phyloP scores from a whole-genome alignment of 768 basidiomycete species.

The Gelatoporia subvermispora region DNA sequence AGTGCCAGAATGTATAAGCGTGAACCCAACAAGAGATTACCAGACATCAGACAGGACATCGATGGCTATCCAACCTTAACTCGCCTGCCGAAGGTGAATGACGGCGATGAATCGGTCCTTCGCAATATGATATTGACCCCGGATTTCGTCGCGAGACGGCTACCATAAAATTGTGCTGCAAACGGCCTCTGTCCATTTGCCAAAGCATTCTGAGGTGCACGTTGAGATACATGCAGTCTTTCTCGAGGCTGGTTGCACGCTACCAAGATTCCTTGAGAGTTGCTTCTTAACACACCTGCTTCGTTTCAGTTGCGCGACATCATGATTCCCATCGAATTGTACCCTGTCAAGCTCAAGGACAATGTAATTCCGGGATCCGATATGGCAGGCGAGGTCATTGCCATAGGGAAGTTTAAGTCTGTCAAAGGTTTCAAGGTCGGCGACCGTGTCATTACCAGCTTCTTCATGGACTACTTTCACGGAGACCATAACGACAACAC shows the following conservation, averaged over 20 bases:
- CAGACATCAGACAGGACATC: too few species aligned
- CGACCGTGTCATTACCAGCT: slow-evolving; percentile 53
- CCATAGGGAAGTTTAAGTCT: slow-evolving; percentile 30
- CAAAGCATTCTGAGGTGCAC: slow-evolving; percentile 44
- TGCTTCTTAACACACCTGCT: slow-evolving; percentile 19
- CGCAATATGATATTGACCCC: too few species aligned
- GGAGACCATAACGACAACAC: slow-evolving; percentile 36
- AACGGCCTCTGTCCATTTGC: slow-evolving; percentile 23
- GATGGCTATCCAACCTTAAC: too few species aligned
- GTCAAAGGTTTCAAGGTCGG: slow-evolving; percentile 45
- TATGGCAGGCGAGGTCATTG: slow-evolving; percentile 53
- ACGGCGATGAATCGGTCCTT: too few species aligned
- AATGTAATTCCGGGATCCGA: slow-evolving; percentile 35
- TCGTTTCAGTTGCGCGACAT: slow-evolving; percentile 41
- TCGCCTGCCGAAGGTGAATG: too few species aligned
- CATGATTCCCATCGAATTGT: slow-evolving; percentile 33
- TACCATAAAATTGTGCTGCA: slow-evolving; percentile 24
- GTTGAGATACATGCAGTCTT: slow-evolving; percentile 55
- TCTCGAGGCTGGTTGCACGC: too few species aligned
- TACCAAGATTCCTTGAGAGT: too few species aligned
- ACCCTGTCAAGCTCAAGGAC: slow-evolving; percentile 30
- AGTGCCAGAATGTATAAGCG: too few species aligned
- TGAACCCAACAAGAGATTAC: too few species aligned
- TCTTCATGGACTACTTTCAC: slow-evolving; percentile 41
- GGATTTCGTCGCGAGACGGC: too few species aligned